Percentiles rank a stretch among this genome's conserved stretches.
These are phyloP conservation scores for Pseudophaeomoniella oleicola DNA, from an alignment of 2,329 filamentous ascomycete species.

Conservation along the genomic window DNA sequence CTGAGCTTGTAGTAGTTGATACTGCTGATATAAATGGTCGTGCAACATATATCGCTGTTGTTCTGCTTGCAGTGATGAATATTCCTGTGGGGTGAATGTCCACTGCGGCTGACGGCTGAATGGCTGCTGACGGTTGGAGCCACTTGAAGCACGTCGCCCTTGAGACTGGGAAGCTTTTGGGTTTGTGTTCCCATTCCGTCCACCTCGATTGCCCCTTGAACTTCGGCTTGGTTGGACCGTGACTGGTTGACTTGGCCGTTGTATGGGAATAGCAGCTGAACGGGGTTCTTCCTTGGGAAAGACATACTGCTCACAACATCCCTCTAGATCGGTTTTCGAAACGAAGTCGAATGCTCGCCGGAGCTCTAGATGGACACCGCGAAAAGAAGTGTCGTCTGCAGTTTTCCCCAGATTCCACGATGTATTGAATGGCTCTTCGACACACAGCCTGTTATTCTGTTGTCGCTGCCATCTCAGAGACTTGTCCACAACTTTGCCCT, in stretches of 20 bases:
- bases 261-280: conserved; percentile 32
- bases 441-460: conserved; percentile 72
- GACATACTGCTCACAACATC: conserved; percentile 76
- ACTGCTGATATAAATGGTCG: conserved; percentile 34
- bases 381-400: conserved; percentile 86
- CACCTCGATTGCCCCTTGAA: conserved; percentile 25
- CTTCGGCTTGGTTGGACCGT: background rate
- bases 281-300: conserved; percentile 64
- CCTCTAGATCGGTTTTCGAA: conserved; percentile 60
- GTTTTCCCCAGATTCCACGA: conserved; percentile 87
- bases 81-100: conserved; percentile 20
- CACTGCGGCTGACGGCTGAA: conserved; percentile 22
- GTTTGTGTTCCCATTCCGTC: conserved; percentile 32
- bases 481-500: conserved; percentile 65
- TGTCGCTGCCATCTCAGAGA: conserved; percentile 77
- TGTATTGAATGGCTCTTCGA: conserved; percentile 93
- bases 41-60: conserved; percentile 33
- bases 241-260: conserved; percentile 8
- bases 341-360: conserved; percentile 76
- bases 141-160: conserved; percentile 42
- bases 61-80: conserved; percentile 25
- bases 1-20: conserved; percentile 34
- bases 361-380: conserved; percentile 78
- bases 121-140: conserved; percentile 27
- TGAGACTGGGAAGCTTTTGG: conserved; percentile 30